Conservation (phyloP, 768 basidiomycete genomes). For the Crassisporium funariophilum region DNA sequence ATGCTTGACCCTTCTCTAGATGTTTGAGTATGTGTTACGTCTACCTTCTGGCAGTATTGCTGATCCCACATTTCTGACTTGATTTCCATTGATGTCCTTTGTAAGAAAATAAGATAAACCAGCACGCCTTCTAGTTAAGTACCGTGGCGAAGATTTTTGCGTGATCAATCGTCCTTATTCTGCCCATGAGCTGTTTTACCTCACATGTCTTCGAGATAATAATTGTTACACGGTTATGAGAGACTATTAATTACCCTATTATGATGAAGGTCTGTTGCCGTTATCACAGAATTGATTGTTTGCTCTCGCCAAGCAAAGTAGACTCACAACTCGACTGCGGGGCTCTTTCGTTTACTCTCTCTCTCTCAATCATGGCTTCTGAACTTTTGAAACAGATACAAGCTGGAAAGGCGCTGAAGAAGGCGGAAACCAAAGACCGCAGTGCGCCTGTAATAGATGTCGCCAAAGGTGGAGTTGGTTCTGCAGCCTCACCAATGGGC, state of each 20-base stretch:
- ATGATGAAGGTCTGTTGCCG: background rate
- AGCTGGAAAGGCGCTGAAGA: conserved; percentile 80
- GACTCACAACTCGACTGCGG: conserved; percentile 9
- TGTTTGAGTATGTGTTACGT: conserved; percentile 21
- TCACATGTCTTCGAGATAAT: too few relatives aligned
- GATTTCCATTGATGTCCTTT: too few relatives aligned
- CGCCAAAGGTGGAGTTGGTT: conserved; percentile 33
- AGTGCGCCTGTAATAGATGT: conserved; percentile 66
- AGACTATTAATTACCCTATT: background rate
- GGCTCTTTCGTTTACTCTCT: conserved; percentile 1
- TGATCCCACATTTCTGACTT: too few relatives aligned
- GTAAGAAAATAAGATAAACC: too few relatives aligned
- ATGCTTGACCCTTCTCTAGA: conserved; percentile 4
- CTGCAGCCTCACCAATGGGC: conserved; percentile 14
- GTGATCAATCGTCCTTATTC: too few relatives aligned
- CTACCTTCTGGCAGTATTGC: conserved; percentile 16
- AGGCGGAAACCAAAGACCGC: conserved; percentile 80
- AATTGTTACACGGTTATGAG: background rate
- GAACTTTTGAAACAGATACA: conserved; percentile 83
- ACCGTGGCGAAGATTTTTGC: too few relatives aligned
- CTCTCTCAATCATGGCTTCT: conserved; percentile 57
- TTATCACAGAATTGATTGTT: conserved; percentile 9
- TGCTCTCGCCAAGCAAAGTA: conserved; percentile 7
- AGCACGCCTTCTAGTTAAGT: background rate
- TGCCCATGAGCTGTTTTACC: too few relatives aligned